These are phyloP conservation scores for Irpex rosettiformis DNA, from an alignment of 1,284 basidiomycete species.

Conservation along the genomic window DNA sequence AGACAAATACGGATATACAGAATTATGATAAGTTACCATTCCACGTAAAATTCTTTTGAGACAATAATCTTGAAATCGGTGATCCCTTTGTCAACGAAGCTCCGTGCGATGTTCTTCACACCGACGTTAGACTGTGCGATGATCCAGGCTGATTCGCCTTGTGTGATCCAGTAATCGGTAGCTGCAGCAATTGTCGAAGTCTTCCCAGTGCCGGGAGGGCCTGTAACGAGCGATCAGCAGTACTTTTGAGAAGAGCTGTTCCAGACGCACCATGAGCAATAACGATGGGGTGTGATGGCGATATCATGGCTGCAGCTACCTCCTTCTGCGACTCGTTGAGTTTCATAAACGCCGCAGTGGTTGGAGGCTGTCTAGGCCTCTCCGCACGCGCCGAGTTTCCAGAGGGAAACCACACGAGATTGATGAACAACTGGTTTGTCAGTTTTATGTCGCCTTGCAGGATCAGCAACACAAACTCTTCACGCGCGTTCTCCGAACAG, in stretches of 20 bases:
- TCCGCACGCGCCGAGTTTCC: neutral
- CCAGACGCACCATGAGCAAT: slow-evolving; percentile 11
- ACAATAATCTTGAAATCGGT: slow-evolving; percentile 41
- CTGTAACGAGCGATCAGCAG: slow-evolving; percentile 11
- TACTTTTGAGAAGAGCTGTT: slow-evolving; percentile 4
- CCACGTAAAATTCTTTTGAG: slow-evolving; percentile 45
- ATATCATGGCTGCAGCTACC: slow-evolving; percentile 13
- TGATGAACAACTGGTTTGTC: slow-evolving; percentile 4
- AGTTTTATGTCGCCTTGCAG: neutral
- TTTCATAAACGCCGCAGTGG: neutral
- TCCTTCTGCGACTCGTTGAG: slow-evolving; percentile 11
- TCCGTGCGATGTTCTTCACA: slow-evolving; percentile 45
- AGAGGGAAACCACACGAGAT: slow-evolving; percentile 13
- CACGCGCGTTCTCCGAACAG: slow-evolving; percentile 13
- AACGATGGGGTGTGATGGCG: slow-evolving; percentile 8
- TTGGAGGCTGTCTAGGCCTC: neutral
- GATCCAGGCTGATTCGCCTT: slow-evolving; percentile 22
- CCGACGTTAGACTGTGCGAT: slow-evolving; percentile 39
- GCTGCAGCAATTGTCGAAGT: slow-evolving; percentile 30
- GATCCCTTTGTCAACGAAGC: slow-evolving; percentile 32
- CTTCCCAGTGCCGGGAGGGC: slow-evolving; percentile 33
- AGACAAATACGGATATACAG: neutral
- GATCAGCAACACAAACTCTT: slow-evolving; percentile 11
- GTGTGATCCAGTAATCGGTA: slow-evolving; percentile 15
- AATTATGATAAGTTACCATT: too few species aligned